These are phyloP conservation scores for Pleurotus djamor DNA, from an alignment of 768 basidiomycete species.

Conservation along the genomic window DNA sequence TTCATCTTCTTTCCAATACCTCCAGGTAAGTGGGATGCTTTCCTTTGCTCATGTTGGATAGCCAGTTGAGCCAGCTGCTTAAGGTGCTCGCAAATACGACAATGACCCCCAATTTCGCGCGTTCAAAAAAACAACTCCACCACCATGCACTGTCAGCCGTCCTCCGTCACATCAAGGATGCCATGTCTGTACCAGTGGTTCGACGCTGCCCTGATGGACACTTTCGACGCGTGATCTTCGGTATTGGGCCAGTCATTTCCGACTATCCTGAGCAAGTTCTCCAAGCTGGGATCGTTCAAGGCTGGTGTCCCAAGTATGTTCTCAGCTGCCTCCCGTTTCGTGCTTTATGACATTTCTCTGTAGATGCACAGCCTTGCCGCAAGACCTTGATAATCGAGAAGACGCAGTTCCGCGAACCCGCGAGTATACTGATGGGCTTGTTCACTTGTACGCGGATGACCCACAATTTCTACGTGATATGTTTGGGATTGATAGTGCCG, in stretches of 20 bases:
- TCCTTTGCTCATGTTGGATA: background rate
- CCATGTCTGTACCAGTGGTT: conserved; percentile 24
- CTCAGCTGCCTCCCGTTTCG: conserved; percentile 5
- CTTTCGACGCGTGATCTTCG: conserved; percentile 23
- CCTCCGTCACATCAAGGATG: conserved; percentile 15
- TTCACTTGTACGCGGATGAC: conserved; percentile 14
- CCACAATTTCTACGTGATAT: conserved; percentile 22
- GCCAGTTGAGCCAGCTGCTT: too few relatives aligned
- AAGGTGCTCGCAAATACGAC: conserved; percentile 8
- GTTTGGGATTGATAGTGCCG: conserved; percentile 26
- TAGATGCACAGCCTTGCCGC: conserved; percentile 20
- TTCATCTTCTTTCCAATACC: conserved; percentile 26
- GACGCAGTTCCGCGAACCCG: conserved; percentile 9
- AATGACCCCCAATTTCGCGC: conserved; percentile 17
- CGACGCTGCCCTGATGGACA: conserved; percentile 24
- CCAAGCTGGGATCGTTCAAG: conserved; percentile 27
- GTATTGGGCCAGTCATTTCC: conserved; percentile 32
- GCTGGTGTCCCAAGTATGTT: conserved; percentile 31
- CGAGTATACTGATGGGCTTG: conserved; percentile 15
- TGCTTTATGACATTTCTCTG: conserved; percentile 5
- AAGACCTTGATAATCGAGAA: conserved; percentile 21
- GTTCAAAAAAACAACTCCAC: conserved; percentile 25
- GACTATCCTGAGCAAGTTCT: conserved; percentile 36
- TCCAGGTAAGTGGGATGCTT: conserved; percentile 17
- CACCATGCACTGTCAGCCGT: conserved; percentile 23